These are phyloP conservation scores for Geranomyces variabilis DNA, from an alignment of 192 early-diverging fungal genomes.

Conservation along the genomic window DNA sequence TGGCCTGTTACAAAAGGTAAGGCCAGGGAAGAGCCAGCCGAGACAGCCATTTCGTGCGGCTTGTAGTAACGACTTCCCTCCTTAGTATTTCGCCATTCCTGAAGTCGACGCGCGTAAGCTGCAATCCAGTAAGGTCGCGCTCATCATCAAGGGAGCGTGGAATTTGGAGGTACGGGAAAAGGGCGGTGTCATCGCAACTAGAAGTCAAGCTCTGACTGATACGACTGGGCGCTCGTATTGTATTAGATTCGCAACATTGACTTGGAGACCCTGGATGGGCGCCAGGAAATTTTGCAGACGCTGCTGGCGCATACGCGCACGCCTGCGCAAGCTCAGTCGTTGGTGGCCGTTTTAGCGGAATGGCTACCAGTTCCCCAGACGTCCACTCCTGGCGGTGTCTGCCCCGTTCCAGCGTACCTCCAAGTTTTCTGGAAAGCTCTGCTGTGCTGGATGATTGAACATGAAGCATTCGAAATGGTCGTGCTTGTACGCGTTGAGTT, in stretches of 20 bases:
- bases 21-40: not conserved
- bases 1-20: constrained; percentile 13
- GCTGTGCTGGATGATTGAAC: constrained; percentile 30
- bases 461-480: constrained; percentile 19
- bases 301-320: constrained; percentile 9
- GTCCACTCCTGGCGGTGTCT: not conserved
- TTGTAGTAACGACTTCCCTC: not conserved
- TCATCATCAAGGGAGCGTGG: constrained; percentile 31
- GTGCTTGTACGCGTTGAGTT: constrained; percentile 20
- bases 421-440: constrained; percentile 18
- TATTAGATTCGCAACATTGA: not conserved
- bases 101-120: constrained; percentile 27
- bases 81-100: constrained; percentile 22
- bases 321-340: constrained; percentile 15
- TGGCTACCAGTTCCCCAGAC: constrained; percentile 7
- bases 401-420: constrained; percentile 10
- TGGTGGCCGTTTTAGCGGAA: constrained; percentile 31
- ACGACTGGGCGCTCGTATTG: not conserved
- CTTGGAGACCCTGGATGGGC: not conserved
- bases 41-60: not conserved
- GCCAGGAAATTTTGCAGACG: constrained; percentile 1
- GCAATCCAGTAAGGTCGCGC: constrained; percentile 31
- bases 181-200: no score
- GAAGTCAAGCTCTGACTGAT: not conserved
- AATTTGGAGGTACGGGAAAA: constrained; percentile 31